Conservation (phyloP, 2,329 filamentous ascomycete genomes). For the Xylariaceae sp. region DNA sequence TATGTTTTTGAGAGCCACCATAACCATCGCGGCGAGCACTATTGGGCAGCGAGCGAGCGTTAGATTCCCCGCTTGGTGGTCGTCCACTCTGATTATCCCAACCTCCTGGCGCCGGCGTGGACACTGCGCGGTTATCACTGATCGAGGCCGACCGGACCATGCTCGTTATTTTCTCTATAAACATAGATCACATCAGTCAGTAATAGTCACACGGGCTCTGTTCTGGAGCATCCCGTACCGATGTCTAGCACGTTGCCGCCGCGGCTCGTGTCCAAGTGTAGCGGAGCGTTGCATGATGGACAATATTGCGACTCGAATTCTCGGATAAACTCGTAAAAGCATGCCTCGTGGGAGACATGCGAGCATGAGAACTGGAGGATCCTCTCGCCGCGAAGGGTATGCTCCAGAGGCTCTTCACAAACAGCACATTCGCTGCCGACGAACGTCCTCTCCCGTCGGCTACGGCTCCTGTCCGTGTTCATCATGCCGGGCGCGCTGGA, state of each 20-base stretch:
- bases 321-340: slow-evolving; percentile 97
- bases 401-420: slow-evolving; percentile 93
- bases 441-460: slow-evolving; percentile 85
- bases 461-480: slow-evolving; percentile 69
- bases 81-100: slow-evolving; percentile 61
- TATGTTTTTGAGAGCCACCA: slow-evolving; percentile 45
- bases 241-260: slow-evolving; percentile 90
- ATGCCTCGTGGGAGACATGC: slow-evolving; percentile 97
- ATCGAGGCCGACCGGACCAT: slow-evolving; percentile 78
- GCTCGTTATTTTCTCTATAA: slow-evolving; percentile 83
- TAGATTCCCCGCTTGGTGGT: slow-evolving; percentile 40
- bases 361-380: slow-evolving; percentile 92
- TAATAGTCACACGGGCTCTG: neutral
- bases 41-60: slow-evolving; percentile 15
- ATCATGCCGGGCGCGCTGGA: slow-evolving; percentile 55
- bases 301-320: slow-evolving; percentile 92
- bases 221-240: slow-evolving; percentile 43
- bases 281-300: slow-evolving; percentile 83
- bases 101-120: slow-evolving; percentile 49
- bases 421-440: slow-evolving; percentile 92
- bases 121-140: slow-evolving; percentile 51
- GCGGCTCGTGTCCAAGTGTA: slow-evolving; percentile 86
- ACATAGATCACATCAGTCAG: slow-evolving; percentile 15
- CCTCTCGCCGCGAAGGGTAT: slow-evolving; percentile 86
- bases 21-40: slow-evolving; percentile 37